Base-by-base conservation (phyloP, 805 yeast genomes). In the Lipomyces sp. region DNA sequence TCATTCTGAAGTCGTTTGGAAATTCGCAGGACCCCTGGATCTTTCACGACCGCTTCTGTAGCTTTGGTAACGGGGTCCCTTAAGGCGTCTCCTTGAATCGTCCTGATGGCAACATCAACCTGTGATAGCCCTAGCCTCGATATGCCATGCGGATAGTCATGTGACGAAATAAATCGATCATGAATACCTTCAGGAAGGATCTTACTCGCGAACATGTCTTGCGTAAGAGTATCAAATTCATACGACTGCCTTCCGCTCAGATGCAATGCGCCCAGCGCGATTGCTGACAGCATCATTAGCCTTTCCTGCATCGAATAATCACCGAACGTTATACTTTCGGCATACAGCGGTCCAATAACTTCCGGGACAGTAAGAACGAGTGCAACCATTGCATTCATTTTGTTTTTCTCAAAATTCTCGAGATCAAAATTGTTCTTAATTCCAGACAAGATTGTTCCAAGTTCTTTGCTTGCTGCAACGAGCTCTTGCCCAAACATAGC, bases 291-390 rank as follows among this genome's bases (percentile, higher is more conserved):
- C 7, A 93, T 80, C 35, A 85, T 78, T 78, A 93, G 81, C 58
- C 98, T 77, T 66, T 88, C 93, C 67, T 90, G 95, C 24, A 95
- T 75, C 0, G 97, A 91, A 68, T 89, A 86, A 73, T 94, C 99
- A 0, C 83, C 80, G 45, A 85, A 79, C 18, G 92, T 78, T 18
- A 87, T 75, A 34, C 80, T 74, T 53, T 84, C 76, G 5, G 80
- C 72, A 5, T 77, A 71, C 8, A 75, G 73, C 0, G 77, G 70
- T 62, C 75, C 68, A 0, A 87, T 74, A 34, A 82, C 80, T 0
- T 78, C 73, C 0, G 91, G 86, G 58, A 81, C 81, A 0, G 87
- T 80, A 0, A 84, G 87, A 18, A 90, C 78, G 0, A 91, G 80
- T 1, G 95, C 86, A 5, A 88, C 84, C 74, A 92, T 72, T 13